Evolutionary conservation across 495 filamentous ascomycete genomes (phyloP), one percentile per base, ranked within the genome.

Genomic region (Pyronema domesticum): DNA sequence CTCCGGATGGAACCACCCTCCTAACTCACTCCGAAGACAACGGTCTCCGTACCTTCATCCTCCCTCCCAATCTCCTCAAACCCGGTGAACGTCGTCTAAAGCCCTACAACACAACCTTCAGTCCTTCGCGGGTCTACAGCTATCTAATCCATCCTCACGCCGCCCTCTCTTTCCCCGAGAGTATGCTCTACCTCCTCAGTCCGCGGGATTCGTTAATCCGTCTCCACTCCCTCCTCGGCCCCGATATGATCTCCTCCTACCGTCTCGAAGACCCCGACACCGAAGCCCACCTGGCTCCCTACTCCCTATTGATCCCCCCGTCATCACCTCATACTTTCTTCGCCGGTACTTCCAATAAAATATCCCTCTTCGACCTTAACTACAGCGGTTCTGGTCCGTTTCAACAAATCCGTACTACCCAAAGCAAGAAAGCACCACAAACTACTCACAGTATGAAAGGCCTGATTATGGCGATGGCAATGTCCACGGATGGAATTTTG

Each of bases 371-470:
- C 60, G 88, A 95, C 67, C 66, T 88, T 9, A 74, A 76, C 15
- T 76, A 81, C 1, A 68, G 78, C 7, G 80, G 78, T n/a, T 66
- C 71, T 3, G 78, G 76, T 0, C 88, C 89, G 0, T 49, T 85
- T 0, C 56, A 71, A 3, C 68, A 72, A 50, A 71, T 87, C 62
- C 74, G 76, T 33, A 94, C 88, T 0, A 86, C 86, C 23, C 80
- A 83, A 2, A 82, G 80, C n/a, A 80, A 82, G 57, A 72, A 78
- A 7, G 82, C 82, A 61, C 74, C 82, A 50, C 70, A 77, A 23
- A 79, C 79, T 14, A 80, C 80, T 11, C 69, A 82, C 9, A 86
- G 86, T 7, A 91, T 93, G 80, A 85, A 83, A 56, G 91, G 91
- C 0, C 80, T 83, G 42, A 71, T 95, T 1, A 83, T 81, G 3